A percentile compares a stretch with the other conserved stretches of the same genome.
Evolutionary conservation across 2,329 filamentous ascomycete genomes (phyloP).

Genomic region (Colletotrichum caudatum): DNA sequence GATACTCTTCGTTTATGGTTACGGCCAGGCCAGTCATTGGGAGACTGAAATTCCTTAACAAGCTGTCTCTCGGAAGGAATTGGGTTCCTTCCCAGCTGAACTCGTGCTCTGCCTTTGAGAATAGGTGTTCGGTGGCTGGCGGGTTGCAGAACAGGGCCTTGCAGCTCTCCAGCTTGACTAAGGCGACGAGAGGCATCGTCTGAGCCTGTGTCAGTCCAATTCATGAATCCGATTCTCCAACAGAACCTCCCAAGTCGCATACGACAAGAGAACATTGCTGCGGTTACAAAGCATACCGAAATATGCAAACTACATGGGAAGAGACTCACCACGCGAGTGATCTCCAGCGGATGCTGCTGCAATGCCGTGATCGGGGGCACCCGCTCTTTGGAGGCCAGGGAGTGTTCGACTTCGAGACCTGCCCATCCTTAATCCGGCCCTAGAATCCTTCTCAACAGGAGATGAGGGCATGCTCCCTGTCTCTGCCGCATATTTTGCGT

Average conservation of each 20-base stretch:
- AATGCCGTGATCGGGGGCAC: too few species aligned
- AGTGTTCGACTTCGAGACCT: neutral
- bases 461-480: neutral
- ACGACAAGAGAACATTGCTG: too few species aligned
- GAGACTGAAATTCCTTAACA: neutral
- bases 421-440: neutral
- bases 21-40: neutral
- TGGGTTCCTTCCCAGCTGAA: neutral
- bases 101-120: slow-evolving; percentile 9
- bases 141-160: neutral
- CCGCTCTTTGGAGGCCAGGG: neutral
- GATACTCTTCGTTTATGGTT: slow-evolving; percentile 10
- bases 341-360: neutral
- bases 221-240: neutral
- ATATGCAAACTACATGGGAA: neutral
- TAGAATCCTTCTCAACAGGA: neutral
- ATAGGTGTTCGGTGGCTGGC: neutral
- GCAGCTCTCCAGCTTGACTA: neutral
- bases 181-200: neutral
- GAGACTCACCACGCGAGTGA: neutral
- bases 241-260: neutral
- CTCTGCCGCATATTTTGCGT: neutral
- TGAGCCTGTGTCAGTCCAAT: neutral
- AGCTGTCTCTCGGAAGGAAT: slow-evolving; percentile 5
- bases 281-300: neutral